Evolutionary conservation across 2,329 filamentous ascomycete genomes (phyloP).

Genomic region (Eurotiales sp.): DNA sequence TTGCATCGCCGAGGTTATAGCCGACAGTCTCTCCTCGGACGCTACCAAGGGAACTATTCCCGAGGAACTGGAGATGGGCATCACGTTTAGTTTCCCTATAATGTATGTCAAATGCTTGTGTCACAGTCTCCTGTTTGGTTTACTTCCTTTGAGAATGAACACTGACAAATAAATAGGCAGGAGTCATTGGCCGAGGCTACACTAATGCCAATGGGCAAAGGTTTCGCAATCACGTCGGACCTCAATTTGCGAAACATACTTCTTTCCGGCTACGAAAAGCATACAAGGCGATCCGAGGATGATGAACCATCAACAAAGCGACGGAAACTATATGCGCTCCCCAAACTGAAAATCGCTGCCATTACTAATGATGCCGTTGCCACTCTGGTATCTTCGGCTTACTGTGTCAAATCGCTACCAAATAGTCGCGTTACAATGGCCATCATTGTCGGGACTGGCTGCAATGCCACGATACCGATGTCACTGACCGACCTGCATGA

Average conservation of each 20-base stretch:
- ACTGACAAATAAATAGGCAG: conserved; percentile 36
- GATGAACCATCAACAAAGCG: conserved; percentile 43
- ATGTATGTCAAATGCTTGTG: conserved; percentile 36
- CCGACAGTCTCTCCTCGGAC: conserved; percentile 45
- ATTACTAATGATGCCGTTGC: conserved; percentile 81
- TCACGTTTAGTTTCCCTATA: conserved; percentile 50
- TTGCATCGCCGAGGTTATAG: conserved; percentile 70
- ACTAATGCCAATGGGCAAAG: conserved; percentile 57
- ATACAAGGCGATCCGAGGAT: conserved; percentile 40
- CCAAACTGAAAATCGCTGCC: conserved; percentile 66
- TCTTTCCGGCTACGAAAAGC: conserved; percentile 52
- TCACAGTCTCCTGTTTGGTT: too few species aligned
- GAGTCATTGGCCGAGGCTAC: conserved; percentile 53
- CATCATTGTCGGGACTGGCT: conserved; percentile 75
- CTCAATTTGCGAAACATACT: conserved; percentile 54
- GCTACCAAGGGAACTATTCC: conserved; percentile 37
- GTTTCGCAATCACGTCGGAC: conserved; percentile 54
- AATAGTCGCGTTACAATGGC: conserved; percentile 71
- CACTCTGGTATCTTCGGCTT: conserved; percentile 72
- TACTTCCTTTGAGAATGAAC: not conserved
- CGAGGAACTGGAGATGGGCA: conserved; percentile 46
- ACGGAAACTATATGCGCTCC: conserved; percentile 50
- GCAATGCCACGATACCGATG: conserved; percentile 75
- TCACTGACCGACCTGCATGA: conserved; percentile 59
- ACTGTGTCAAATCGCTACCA: conserved; percentile 59